Base-by-base conservation (phyloP, 768 basidiomycete genomes). In the Russula compacta region DNA sequence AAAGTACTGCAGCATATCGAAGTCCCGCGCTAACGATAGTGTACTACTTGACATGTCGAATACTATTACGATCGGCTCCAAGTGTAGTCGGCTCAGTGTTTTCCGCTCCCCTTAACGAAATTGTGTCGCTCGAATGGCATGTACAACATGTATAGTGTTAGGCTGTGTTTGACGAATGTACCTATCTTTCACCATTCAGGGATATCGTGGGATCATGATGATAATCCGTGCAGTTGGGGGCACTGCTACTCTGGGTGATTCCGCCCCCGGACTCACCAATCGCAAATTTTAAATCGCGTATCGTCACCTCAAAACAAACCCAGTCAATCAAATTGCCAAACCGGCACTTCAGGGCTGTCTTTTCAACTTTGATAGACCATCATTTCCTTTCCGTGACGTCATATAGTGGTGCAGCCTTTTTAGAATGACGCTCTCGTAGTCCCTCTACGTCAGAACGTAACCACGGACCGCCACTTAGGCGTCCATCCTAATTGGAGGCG, bases 1-100 rank as follows among this genome's bases (percentile, higher is more conserved):
- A 62, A 58, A 58, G 52, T 58, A 58, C 49, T 58, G 52, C 61
- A 58, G 40, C 56, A 58, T 58, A 19, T 46, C 60, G 35, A 62
- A 29, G 38, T 58, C 24, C 49, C 36, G 39, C 58, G 46, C 61
- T 62, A 53, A 62, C 61, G 52, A 46, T 58, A 53, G 56, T 62
- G 61, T 62, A 62, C 56, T 21, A 58, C 38, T 39, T 57, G 48
- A 56, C 14, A 62, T 32, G 56, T 53, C 51, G 51, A 53, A 54
- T 58, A 62, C 46, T 40, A 53, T 58, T 58, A 58, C 51, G 21
- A 40, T 24, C 32, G 49, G 32, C 29, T 14, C 19, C 21, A 47
- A 47, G 36, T 40, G 56, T 46, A 52, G 39, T 60, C 39, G 47
- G 15, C 44, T 51, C 35, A 21, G 21, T 42, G 21, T 42, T 49